phyloP scores from a whole-genome alignment of 1,284 basidiomycete species.

The Cutaneotrichosporon mucoides region DNA sequence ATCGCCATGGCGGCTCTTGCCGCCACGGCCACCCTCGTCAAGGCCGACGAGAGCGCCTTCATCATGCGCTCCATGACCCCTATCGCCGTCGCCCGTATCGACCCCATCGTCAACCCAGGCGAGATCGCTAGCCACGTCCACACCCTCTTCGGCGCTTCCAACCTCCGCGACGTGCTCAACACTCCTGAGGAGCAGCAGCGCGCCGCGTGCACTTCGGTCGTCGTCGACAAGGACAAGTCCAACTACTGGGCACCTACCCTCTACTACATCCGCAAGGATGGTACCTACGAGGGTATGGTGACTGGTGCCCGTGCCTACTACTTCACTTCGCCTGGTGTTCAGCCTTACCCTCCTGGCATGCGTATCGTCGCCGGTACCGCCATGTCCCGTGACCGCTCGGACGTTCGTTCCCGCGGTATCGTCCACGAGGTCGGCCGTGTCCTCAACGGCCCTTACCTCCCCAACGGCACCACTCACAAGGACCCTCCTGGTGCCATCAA shows the following conservation, averaged over 20 bases:
- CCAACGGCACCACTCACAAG: conserved; percentile 2
- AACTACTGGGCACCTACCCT: conserved; percentile 52
- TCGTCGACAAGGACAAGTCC: conserved; percentile 48
- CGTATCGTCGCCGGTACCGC: conserved; percentile 48
- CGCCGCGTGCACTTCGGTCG: conserved; percentile 31
- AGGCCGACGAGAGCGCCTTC: not conserved
- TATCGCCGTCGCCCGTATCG: conserved; percentile 25
- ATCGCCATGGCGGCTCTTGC: not conserved
- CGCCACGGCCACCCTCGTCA: not conserved
- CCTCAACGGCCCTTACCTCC: conserved; percentile 38
- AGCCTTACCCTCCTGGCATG: conserved; percentile 50
- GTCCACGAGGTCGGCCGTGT: conserved; percentile 17
- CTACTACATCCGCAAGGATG: conserved; percentile 45
- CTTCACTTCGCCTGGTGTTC: not conserved
- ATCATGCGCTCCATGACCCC: not conserved
- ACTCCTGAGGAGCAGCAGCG: conserved; percentile 23
- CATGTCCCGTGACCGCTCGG: not conserved
- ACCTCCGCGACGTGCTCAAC: conserved; percentile 29
- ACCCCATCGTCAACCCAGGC: conserved; percentile 47
- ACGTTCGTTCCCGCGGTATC: not conserved
- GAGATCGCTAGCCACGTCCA: conserved; percentile 44
- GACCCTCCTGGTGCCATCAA: not conserved
- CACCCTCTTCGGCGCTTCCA: conserved; percentile 44
- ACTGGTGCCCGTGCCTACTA: conserved; percentile 41
- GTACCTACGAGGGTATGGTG: conserved; percentile 29